These are phyloP conservation scores for Cladosporium austrohemisphaericum DNA, from an alignment of 2,329 filamentous ascomycete genomes.

Conservation along the genomic window DNA sequence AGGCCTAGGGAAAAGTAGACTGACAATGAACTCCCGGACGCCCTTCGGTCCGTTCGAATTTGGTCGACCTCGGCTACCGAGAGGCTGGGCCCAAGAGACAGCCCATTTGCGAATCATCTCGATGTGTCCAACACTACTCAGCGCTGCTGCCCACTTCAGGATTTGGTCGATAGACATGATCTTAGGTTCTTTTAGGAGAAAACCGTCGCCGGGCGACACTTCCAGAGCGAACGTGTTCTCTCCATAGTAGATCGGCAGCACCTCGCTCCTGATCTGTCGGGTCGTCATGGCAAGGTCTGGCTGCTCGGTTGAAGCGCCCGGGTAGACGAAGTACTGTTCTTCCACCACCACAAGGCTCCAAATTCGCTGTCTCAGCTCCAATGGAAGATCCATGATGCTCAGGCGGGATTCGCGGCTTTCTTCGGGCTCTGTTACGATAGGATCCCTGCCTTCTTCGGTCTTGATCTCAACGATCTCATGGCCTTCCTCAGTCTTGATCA, in stretches of 20 bases:
- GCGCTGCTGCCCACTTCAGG: constrained; percentile 19
- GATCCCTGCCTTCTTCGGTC: background rate
- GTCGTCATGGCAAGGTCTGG: constrained; percentile 26
- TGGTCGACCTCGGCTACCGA: too few species aligned
- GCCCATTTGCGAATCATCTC: constrained; percentile 15
- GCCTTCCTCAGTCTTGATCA: background rate
- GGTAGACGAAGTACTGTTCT: constrained; percentile 21
- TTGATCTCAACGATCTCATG: background rate
- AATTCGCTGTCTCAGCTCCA: constrained; percentile 18
- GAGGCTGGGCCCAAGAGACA: constrained; percentile 5
- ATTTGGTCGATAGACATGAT: constrained; percentile 8
- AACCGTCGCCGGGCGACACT: too few species aligned
- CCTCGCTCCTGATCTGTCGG: constrained; percentile 23
- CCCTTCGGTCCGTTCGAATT: too few species aligned
- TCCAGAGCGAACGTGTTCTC: constrained; percentile 26
- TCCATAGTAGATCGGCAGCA: constrained; percentile 25
- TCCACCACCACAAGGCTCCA: constrained; percentile 22
- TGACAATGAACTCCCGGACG: background rate
- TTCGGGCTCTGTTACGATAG: too few species aligned
- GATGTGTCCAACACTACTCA: background rate
- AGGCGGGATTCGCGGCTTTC: too few species aligned
- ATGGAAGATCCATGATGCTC: background rate
- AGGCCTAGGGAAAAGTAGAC: background rate
- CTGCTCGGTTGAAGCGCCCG: constrained; percentile 21
- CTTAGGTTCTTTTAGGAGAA: too few species aligned